Conservation (phyloP, 106 monocot species). For the Alisma plantagoaquatica region DNA sequence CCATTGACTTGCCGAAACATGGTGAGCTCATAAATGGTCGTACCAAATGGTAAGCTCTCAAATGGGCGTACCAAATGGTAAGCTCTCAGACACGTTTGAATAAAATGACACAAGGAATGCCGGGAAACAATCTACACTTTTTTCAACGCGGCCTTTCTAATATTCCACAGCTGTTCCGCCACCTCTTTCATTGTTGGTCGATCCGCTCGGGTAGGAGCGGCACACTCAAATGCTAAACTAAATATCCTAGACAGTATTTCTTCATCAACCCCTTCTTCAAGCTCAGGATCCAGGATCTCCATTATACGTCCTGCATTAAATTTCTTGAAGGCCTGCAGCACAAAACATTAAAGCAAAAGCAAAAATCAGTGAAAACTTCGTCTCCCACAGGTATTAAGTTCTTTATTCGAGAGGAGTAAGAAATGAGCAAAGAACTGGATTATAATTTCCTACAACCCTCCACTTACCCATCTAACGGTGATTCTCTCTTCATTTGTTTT, state of each 20-base stretch:
- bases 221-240: constrained; percentile 63
- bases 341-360: background rate
- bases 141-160: constrained; percentile 46
- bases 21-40: no score
- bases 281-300: constrained; percentile 31
- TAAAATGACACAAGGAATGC: no score
- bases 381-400: background rate
- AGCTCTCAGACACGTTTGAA: no score
- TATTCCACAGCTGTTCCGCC: constrained; percentile 66
- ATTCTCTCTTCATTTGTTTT: constrained; percentile 35
- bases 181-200: constrained; percentile 83
- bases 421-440: background rate
- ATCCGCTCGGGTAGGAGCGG: constrained; percentile 60
- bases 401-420: background rate
- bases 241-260: constrained; percentile 41
- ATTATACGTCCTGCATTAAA: constrained; percentile 38
- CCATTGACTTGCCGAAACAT: no score
- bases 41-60: no score
- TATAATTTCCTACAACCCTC: no score
- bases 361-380: background rate
- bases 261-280: constrained; percentile 39
- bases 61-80: no score
- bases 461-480: constrained; percentile 52
- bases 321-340: constrained; percentile 59
- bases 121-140: no score